These are phyloP conservation scores for Podospora anserina DNA, from an alignment of 495 filamentous ascomycete species.

Conservation along the genomic window DNA sequence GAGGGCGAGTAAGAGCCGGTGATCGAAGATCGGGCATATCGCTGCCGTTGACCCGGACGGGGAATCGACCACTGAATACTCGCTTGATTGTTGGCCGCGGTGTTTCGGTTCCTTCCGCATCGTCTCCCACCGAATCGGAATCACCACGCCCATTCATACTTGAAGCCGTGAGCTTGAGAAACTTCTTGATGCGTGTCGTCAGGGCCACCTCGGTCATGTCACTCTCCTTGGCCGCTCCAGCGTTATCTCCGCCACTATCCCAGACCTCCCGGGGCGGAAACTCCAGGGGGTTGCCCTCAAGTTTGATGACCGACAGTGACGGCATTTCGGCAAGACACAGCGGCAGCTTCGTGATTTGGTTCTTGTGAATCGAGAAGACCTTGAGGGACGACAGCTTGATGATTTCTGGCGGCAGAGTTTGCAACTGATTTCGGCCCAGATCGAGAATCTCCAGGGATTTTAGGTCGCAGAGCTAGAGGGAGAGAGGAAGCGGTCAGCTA, in stretches of 20 bases:
- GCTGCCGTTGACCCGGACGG: conserved; percentile 68
- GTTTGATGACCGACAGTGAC: conserved; percentile 79
- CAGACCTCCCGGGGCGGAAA: conserved; percentile 63
- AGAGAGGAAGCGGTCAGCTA: conserved; percentile 21
- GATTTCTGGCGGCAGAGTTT: conserved; percentile 72
- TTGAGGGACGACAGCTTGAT: conserved; percentile 71
- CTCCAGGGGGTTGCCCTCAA: conserved; percentile 77
- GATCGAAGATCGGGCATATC: conserved; percentile 59
- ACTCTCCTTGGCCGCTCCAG: conserved; percentile 43
- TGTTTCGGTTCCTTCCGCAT: conserved; percentile 66
- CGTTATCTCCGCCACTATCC: conserved; percentile 42
- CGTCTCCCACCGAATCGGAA: conserved; percentile 62
- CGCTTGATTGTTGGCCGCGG: conserved; percentile 69
- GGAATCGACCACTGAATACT: conserved; percentile 74
- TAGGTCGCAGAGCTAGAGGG: conserved; percentile 63
- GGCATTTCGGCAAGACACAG: conserved; percentile 82
- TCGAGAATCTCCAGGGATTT: conserved; percentile 88
- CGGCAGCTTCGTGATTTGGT: conserved; percentile 79
- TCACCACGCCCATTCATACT: conserved; percentile 50
- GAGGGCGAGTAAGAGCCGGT: conserved; percentile 62
- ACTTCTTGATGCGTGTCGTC: conserved; percentile 73
- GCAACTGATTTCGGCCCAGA: conserved; percentile 80
- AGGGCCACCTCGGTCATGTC: conserved; percentile 61
- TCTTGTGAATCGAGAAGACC: conserved; percentile 76
- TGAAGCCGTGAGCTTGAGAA: conserved; percentile 52